A percentile compares a stretch with the other conserved stretches of the same genome.
Evolutionary conservation across 805 yeast genomes (phyloP).

Genomic region (Komagataella pastoris): DNA sequence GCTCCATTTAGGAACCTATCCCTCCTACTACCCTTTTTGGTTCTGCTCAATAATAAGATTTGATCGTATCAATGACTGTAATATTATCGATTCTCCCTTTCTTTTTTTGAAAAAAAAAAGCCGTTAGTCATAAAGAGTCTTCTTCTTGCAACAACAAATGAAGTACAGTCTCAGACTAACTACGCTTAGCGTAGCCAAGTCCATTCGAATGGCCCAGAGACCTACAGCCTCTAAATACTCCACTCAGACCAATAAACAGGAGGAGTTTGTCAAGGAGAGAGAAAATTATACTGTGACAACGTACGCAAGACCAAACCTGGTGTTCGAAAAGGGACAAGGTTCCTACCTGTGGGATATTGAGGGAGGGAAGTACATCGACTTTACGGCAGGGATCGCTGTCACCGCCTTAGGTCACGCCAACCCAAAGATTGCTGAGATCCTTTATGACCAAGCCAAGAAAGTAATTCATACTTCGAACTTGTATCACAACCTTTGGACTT

Average conservation of each 20-base stretch:
- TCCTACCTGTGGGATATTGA: constrained; percentile 73
- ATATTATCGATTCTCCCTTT: neutral
- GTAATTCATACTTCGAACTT: constrained; percentile 79
- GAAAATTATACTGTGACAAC: constrained; percentile 59
- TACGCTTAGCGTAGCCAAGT: neutral
- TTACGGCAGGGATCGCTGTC: constrained; percentile 94
- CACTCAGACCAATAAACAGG: constrained; percentile 16
- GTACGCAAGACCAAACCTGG: constrained; percentile 66
- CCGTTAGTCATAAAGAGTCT: neutral
- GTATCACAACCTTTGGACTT: constrained; percentile 75
- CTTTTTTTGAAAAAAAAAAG: neutral
- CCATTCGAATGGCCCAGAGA: neutral
- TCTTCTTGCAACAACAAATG: neutral
- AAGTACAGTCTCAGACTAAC: neutral
- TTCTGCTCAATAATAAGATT: neutral
- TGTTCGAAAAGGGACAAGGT: constrained; percentile 72
- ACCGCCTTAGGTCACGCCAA: constrained; percentile 88
- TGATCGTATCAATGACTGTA: neutral
- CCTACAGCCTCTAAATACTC: neutral
- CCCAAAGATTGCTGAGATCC: constrained; percentile 55
- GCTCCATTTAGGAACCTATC: neutral
- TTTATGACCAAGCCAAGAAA: constrained; percentile 57
- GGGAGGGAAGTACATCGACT: constrained; percentile 70
- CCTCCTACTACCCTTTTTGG: neutral
- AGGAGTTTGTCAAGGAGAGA: constrained; percentile 26